These are phyloP conservation scores for Diospyros lotus DNA, from an alignment of 148 eudicot species.

Conservation along the genomic window DNA sequence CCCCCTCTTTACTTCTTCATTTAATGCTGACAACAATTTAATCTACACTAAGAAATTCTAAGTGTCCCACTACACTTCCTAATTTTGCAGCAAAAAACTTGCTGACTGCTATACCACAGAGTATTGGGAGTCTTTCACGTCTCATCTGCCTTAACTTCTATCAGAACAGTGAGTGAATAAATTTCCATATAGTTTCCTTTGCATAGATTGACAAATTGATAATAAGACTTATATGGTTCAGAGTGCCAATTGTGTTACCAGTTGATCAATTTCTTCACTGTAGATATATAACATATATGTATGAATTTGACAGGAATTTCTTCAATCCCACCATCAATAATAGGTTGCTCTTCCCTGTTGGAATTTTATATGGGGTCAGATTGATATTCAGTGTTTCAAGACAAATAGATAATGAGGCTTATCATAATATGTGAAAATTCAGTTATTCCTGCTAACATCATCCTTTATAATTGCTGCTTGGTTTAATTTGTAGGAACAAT, in stretches of 20 bases:
- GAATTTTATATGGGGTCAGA: slow-evolving; percentile 91
- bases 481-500: slow-evolving; percentile 56
- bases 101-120: slow-evolving; percentile 65
- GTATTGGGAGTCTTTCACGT: slow-evolving; percentile 75
- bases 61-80: background rate
- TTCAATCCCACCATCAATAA: slow-evolving; percentile 82
- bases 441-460: background rate
- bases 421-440: slow-evolving; percentile 5
- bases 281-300: slow-evolving; percentile 3
- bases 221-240: background rate
- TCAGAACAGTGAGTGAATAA: slow-evolving; percentile 74
- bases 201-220: background rate
- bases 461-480: background rate
- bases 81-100: slow-evolving; percentile 64
- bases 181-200: background rate
- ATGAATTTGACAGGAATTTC: slow-evolving; percentile 70
- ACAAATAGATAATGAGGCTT: background rate
- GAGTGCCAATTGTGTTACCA: background rate
- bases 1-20: background rate
- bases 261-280: slow-evolving; percentile 5
- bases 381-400: slow-evolving; percentile 7
- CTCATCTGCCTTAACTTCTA: slow-evolving; percentile 84
- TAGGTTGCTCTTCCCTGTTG: slow-evolving; percentile 70
- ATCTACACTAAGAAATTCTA: background rate
- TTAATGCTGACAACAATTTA: slow-evolving; percentile 1